phyloP scores from a whole-genome alignment of 2,329 filamentous ascomycete species.

The Colletotrichum sp. region DNA sequence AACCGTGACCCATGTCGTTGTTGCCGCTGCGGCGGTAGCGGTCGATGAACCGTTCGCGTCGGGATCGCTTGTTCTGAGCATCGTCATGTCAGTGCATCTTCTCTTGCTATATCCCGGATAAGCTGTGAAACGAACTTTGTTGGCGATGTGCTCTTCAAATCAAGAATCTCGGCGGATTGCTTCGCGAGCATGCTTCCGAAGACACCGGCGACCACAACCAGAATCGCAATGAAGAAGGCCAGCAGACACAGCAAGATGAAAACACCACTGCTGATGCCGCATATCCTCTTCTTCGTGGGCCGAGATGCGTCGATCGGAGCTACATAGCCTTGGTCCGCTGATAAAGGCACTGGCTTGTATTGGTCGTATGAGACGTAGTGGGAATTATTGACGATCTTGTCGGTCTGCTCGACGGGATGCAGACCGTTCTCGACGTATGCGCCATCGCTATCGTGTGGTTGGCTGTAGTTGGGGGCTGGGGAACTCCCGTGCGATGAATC shows the following conservation, averaged over 20 bases:
- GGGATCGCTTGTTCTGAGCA: background rate
- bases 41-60: background rate
- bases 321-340: background rate
- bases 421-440: conserved; percentile 1
- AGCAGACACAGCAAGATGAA: conserved; percentile 1
- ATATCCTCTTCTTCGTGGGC: background rate
- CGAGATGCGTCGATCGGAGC: background rate
- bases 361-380: background rate
- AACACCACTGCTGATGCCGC: background rate
- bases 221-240: background rate
- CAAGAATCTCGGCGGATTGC: background rate
- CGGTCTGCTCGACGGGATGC: background rate
- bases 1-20: conserved; percentile 1
- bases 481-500: background rate
- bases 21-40: background rate
- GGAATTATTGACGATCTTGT: background rate
- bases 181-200: background rate
- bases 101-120: no score
- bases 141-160: background rate
- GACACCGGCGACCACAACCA: background rate
- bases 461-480: background rate
- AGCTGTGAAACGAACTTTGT: background rate
- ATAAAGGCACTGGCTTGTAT: background rate
- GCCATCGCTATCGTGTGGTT: background rate
- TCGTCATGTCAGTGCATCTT: background rate